Evolutionary conservation across 192 early-diverging fungal species (phyloP).

Genomic region (Hyaloraphidium curvatum): DNA sequence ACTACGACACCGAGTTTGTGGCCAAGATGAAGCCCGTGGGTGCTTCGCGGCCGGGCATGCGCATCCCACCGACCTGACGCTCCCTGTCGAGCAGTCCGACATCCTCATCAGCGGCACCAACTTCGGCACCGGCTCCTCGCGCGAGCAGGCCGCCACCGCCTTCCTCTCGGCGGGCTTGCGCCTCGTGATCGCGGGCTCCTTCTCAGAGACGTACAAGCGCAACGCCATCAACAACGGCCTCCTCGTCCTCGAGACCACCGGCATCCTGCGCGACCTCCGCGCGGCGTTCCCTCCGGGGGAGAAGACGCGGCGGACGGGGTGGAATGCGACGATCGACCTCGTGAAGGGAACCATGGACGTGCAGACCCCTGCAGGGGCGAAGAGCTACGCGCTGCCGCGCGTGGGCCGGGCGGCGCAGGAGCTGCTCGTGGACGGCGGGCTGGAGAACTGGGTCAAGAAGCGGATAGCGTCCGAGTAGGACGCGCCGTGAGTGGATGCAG

Average conservation of each 20-base stretch:
- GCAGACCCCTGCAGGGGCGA: constrained; percentile 13
- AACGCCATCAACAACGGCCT: constrained; percentile 98
- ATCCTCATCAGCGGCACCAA: constrained; percentile 84
- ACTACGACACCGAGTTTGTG: constrained; percentile 84
- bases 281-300: constrained; percentile 16
- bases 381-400: constrained; percentile 30
- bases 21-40: constrained; percentile 32
- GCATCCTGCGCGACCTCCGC: constrained; percentile 56
- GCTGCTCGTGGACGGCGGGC: constrained; percentile 76
- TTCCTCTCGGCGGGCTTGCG: constrained; percentile 69
- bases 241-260: constrained; percentile 69
- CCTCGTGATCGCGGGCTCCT: constrained; percentile 74
- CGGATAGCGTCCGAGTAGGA: constrained; percentile 36
- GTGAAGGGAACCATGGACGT: constrained; percentile 41
- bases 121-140: constrained; percentile 93
- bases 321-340: constrained; percentile 46
- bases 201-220: constrained; percentile 96
- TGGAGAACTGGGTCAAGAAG: constrained; percentile 86
- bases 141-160: constrained; percentile 95
- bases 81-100: constrained; percentile 29
- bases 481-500: too few species aligned
- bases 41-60: background rate
- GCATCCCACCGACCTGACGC: background rate
- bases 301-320: constrained; percentile 55
- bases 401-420: constrained; percentile 96